Base-by-base conservation (phyloP, 2,329 filamentous ascomycete species). In the Lachnellula suecica region DNA sequence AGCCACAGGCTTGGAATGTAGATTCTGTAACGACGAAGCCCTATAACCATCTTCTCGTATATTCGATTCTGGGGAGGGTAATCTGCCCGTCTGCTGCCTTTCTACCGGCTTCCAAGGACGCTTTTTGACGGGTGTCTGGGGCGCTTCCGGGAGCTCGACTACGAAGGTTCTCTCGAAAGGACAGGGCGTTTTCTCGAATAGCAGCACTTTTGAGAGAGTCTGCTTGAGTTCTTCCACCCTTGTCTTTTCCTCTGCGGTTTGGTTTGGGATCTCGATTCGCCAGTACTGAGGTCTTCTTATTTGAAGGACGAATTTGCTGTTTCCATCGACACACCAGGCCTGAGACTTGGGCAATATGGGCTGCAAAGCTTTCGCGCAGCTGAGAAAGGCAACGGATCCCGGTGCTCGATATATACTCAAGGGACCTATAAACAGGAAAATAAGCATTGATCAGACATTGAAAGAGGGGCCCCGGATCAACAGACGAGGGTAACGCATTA, bases 321-420 rank as follows among this genome's bases (percentile, higher is more conserved):
- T 81, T 52, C 90, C 88, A 68, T 95, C 89, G 27, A 97, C 88
- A 68, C 89, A 95, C 92, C 92, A 97, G 67, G 89, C 95, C 70
- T 96, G 91, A 53, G 91, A 95, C 68, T 90, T 90, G 22, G 89
- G 90, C 47, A 97, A 74, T 57, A 97, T 94, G 10, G 92, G 88
- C 63, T 94, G 89, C 17, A 96, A 79, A 15, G 92, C 86, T 50
- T 83, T 84, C 54, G 89, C 89, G 58, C 91, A 96, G 70, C 88
- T 93, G 9, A 97, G 78, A 64, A 96, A 97, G 11, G 90, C 89
- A 15, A 94, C 89, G 9, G 90, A 90, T 19, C 90, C 89, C 7
- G 89, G 88, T 29, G 94, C 88, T 63, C 89, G 86, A 68, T 97
- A 96, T 58, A 97, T 90, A 58, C 87, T 82, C 54, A 97, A 79